A percentile compares a stretch with the other conserved stretches of the same genome.
phyloP scores from a whole-genome alignment of 306 rosid genomes.

The Boehmeria nivea region DNA sequence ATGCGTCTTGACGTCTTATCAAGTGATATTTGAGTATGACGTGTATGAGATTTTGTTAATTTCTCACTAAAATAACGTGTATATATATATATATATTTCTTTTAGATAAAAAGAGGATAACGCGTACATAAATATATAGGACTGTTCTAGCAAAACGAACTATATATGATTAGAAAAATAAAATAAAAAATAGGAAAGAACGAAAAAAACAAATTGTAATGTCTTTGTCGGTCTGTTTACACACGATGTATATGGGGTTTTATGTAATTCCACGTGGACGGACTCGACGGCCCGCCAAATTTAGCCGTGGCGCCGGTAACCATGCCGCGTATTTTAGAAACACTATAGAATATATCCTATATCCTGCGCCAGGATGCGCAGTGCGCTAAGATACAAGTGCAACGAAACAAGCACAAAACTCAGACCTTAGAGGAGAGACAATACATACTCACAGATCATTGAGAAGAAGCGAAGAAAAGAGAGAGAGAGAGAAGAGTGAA shows the following conservation, averaged over 20 bases:
- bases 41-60: too few species aligned
- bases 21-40: too few species aligned
- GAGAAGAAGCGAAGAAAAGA: too few species aligned
- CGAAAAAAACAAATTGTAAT: not conserved
- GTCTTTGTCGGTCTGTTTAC: not conserved
- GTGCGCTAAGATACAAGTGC: not conserved
- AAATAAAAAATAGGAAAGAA: not conserved
- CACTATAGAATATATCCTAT: fast-evolving
- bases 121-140: too few species aligned
- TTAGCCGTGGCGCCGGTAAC: slow-evolving; percentile 1
- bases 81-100: too few species aligned
- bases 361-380: not conserved
- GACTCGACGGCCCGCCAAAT: slow-evolving; percentile 6
- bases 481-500: slow-evolving; percentile 16
- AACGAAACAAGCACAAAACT: not conserved
- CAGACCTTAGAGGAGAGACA: slow-evolving; percentile 10
- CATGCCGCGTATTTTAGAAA: slow-evolving; percentile 16
- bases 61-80: too few species aligned
- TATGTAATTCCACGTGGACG: slow-evolving; percentile 1
- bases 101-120: too few species aligned
- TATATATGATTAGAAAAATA: not conserved
- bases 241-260: not conserved
- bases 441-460: not conserved
- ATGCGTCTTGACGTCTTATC: too few species aligned
- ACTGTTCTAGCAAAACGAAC: not conserved